phyloP scores from a whole-genome alignment of 1,284 basidiomycete species.

The Austroboletus rostrupii region DNA sequence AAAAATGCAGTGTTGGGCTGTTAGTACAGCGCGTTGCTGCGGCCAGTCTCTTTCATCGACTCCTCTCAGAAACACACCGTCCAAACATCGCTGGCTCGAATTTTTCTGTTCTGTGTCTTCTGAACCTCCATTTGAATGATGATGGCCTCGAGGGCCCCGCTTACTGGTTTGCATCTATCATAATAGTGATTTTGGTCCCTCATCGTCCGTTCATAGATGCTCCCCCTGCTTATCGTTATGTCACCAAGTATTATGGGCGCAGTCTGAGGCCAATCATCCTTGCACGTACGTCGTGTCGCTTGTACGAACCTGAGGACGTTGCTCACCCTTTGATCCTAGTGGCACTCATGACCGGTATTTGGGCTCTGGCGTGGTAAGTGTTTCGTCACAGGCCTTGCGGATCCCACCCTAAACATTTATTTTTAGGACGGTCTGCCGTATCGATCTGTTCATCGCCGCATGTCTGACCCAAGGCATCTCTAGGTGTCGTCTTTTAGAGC shows the following conservation, averaged over 20 bases:
- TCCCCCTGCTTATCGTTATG: conserved; percentile 56
- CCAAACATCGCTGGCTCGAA: not conserved
- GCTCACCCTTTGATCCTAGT: conserved; percentile 30
- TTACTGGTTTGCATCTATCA: conserved; percentile 8
- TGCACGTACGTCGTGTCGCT: conserved; percentile 39
- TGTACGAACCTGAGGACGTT: not conserved
- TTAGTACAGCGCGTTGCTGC: not conserved
- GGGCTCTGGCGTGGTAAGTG: conserved; percentile 60
- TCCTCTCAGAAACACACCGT: not conserved
- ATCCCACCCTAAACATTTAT: not conserved
- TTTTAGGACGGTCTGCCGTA: conserved; percentile 49
- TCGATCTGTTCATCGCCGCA: not conserved
- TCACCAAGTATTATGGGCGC: conserved; percentile 49
- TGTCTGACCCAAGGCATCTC: not conserved
- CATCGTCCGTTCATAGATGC: conserved; percentile 33
- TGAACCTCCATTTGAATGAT: conserved; percentile 9
- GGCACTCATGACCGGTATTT: conserved; percentile 47
- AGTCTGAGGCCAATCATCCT: conserved; percentile 59
- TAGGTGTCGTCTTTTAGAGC: conserved; percentile 61
- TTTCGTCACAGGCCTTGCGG: not conserved
- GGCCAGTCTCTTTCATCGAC: not conserved
- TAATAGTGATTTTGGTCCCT: no score
- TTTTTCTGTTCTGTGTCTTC: not conserved
- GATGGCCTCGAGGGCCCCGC: conserved; percentile 12
- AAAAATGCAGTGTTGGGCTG: conserved; percentile 11